Conservation (phyloP, 2,329 filamentous ascomycete species). For the Ophiosphaerella herpotricha region DNA sequence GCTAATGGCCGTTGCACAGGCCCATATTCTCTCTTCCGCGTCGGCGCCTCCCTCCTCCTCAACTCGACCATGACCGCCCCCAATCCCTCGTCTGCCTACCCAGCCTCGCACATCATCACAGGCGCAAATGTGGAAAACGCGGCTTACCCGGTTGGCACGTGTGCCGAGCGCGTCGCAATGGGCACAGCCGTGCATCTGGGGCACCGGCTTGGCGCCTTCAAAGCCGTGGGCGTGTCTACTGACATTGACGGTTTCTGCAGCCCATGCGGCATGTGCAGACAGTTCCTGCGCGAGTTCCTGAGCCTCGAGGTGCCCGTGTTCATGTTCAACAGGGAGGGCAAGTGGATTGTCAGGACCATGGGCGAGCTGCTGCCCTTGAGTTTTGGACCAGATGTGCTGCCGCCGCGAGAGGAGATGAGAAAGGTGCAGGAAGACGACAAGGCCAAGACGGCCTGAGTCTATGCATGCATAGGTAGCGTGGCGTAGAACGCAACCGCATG, state of each 20-base stretch:
- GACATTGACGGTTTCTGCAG: constrained; percentile 62
- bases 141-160: constrained; percentile 90
- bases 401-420: constrained; percentile 40
- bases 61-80: constrained; percentile 16
- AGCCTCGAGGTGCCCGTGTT: constrained; percentile 69
- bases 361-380: constrained; percentile 63
- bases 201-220: constrained; percentile 51
- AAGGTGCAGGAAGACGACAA: constrained; percentile 32
- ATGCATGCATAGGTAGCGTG: not conserved
- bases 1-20: constrained; percentile 47
- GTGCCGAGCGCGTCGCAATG: constrained; percentile 87
- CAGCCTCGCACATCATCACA: constrained; percentile 55
- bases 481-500: too few relatives aligned
- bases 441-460: constrained; percentile 20
- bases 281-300: constrained; percentile 66
- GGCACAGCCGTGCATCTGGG: constrained; percentile 72
- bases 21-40: constrained; percentile 89
- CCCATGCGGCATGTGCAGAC: constrained; percentile 95
- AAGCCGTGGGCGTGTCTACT: constrained; percentile 83
- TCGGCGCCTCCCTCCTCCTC: constrained; percentile 77
- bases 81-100: constrained; percentile 44
- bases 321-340: constrained; percentile 87
- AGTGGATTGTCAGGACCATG: constrained; percentile 71
- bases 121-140: constrained; percentile 88
- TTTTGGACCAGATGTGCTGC: constrained; percentile 58